Evolutionary conservation across 345 rosid genomes (phyloP), one percentile per base, ranked within the genome.

Genomic region (Salix udensis): DNA sequence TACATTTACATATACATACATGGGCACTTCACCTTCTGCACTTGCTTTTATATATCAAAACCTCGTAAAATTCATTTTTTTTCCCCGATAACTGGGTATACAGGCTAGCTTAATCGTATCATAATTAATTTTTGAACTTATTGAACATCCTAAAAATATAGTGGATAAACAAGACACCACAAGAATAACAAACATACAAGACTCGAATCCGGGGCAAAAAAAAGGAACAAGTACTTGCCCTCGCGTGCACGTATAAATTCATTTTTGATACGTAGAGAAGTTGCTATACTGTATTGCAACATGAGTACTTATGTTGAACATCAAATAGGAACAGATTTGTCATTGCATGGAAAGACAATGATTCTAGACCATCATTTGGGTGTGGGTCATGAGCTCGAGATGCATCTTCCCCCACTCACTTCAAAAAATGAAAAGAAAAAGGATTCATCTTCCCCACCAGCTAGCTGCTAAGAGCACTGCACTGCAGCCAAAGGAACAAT

Each of bases 401-500:
- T 21, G 21, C 61, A 48, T 28, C 36, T 26, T 69, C 36, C 58
- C 12, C 23, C 23, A 0, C 21, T 14, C 62, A 58, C 26, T 66
- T 19, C 70, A 66, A 36, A 4, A 18, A 55, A 7, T 8, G 18
- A n/a, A 8, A n/a, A n/a, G 10, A 23, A 23, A 55, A 8, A 9
- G 4, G 62, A n/a, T 58, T 26, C 62, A 58, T 58, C 62, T 58
- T 58, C 26, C 62, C 62, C 62, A 10, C 28, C 62, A 9, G 62
- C 62, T 55, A 55, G 62, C 62, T n/a, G 62, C 62, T n/a, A n/a
- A 23, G 4, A n/a, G 39, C 37, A 68, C 72, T 42, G 39, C 37
- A 68, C 72, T 42, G 30, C 53, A 13, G 53, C 55, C 10, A 68
- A 67, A 65, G 74, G 37, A 46, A 81, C 66, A 48, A 74, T 78